These are phyloP conservation scores for Pleurotus platypus DNA, from an alignment of 768 basidiomycete genomes.

Conservation along the genomic window DNA sequence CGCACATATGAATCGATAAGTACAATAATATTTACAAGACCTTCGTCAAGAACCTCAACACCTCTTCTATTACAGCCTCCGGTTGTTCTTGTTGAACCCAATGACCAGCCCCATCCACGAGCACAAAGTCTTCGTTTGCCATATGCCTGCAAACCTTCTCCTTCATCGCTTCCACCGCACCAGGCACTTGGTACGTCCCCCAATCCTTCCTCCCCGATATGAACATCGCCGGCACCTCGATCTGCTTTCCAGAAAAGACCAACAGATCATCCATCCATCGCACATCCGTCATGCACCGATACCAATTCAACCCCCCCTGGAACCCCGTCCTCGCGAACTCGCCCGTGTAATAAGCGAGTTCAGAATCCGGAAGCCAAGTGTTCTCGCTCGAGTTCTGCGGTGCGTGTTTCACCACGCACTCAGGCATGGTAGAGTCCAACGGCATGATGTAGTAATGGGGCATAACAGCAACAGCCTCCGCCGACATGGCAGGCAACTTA, in stretches of 20 bases:
- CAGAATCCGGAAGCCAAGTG: conserved; percentile 46
- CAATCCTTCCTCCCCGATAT: conserved; percentile 36
- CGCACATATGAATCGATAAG: no score
- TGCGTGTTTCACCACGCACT: conserved; percentile 32
- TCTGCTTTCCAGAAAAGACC: conserved; percentile 40
- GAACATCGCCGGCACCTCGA: conserved; percentile 55
- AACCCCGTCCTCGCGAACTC: conserved; percentile 54
- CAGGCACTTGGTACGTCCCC: conserved; percentile 12
- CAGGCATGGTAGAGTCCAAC: conserved; percentile 47
- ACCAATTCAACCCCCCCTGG: conserved; percentile 61
- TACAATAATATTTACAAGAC: background rate
- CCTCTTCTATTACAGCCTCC: background rate
- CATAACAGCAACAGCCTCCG: conserved; percentile 33
- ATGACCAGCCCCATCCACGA: conserved; percentile 56
- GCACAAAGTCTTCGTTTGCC: conserved; percentile 41
- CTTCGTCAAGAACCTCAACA: conserved; percentile 6
- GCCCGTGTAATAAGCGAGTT: conserved; percentile 44
- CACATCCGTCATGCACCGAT: conserved; percentile 38
- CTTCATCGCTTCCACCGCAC: conserved; percentile 37
- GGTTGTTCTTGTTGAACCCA: conserved; percentile 60
- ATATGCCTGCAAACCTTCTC: conserved; percentile 29
- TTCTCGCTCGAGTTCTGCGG: conserved; percentile 26
- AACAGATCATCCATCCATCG: conserved; percentile 35
- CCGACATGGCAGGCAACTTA: conserved; percentile 30
- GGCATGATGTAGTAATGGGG: conserved; percentile 66